These are phyloP conservation scores for Verticillium dahliae DNA, from an alignment of 2,329 filamentous ascomycete species.

Conservation along the genomic window DNA sequence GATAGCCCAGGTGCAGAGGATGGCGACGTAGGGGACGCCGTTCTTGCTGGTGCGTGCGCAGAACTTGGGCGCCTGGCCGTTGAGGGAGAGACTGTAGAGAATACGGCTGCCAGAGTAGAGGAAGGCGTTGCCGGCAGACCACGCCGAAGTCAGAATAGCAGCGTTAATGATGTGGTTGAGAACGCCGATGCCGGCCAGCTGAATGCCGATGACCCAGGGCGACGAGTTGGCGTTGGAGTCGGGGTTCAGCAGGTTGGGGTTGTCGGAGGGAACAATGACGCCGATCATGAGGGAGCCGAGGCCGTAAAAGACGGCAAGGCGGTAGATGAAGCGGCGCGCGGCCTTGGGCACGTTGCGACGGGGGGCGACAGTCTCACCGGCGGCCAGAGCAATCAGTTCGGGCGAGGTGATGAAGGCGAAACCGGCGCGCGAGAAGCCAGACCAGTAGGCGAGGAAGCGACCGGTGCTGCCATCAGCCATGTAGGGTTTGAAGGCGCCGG, in stretches of 20 bases:
- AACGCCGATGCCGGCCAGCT: conserved; percentile 54
- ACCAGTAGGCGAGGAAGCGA: conserved; percentile 53
- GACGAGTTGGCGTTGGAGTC: conserved; percentile 54
- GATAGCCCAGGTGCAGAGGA: conserved; percentile 49
- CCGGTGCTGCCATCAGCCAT: conserved; percentile 38
- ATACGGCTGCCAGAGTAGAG: conserved; percentile 64
- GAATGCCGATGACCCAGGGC: conserved; percentile 62
- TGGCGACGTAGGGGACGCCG: conserved; percentile 53
- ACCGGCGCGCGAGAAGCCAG: conserved; percentile 48
- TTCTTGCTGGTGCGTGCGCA: conserved; percentile 54
- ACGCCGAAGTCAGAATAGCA: conserved; percentile 60
- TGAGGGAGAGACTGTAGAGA: conserved; percentile 61
- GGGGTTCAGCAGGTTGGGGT: conserved; percentile 50
- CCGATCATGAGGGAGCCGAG: conserved; percentile 56
- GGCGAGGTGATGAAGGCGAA: conserved; percentile 58
- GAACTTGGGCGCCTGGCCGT: conserved; percentile 56
- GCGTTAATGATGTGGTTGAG: conserved; percentile 64
- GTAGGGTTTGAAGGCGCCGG: conserved; percentile 41
- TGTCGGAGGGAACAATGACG: conserved; percentile 58
- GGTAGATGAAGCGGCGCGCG: conserved; percentile 53
- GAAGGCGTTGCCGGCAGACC: conserved; percentile 55
- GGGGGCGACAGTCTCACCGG: conserved; percentile 58
- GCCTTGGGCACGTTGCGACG: conserved; percentile 60
- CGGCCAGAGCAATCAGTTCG: conserved; percentile 58
- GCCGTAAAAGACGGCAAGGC: conserved; percentile 58